phyloP scores from a whole-genome alignment of 2,329 filamentous ascomycete species.

The Penicillium sp. region DNA sequence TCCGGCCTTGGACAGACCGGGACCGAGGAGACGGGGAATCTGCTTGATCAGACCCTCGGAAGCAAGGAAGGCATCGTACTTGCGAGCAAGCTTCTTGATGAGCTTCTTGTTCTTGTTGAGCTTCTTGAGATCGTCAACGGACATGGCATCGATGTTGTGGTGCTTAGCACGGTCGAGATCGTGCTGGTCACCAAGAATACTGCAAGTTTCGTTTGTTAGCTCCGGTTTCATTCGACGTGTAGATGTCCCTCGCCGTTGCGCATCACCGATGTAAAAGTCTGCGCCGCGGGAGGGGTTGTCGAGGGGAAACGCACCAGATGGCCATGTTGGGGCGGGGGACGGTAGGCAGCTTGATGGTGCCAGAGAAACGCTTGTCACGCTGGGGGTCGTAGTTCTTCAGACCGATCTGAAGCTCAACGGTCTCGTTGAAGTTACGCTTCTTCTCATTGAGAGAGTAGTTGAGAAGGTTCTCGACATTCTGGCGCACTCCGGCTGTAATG shows the following conservation, averaged over 20 bases:
- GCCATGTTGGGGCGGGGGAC: conserved; percentile 88
- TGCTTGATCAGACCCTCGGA: conserved; percentile 99
- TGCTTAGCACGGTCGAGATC: conserved; percentile 99
- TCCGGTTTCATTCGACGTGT: background rate
- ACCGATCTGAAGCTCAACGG: conserved; percentile 78
- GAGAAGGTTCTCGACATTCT: conserved; percentile 88
- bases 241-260: background rate
- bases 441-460: conserved; percentile 93
- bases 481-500: conserved; percentile 77
- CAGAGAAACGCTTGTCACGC: conserved; percentile 99
- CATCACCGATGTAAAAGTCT: background rate
- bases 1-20: conserved; percentile 97
- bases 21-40: conserved; percentile 98
- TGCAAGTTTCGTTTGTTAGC: conserved; percentile 31
- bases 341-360: conserved; percentile 91
- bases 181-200: conserved; percentile 88
- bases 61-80: conserved; percentile 99
- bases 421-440: conserved; percentile 98
- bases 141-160: conserved; percentile 98
- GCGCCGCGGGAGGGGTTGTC: background rate
- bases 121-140: conserved; percentile 98
- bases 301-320: conserved; percentile 62
- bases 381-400: conserved; percentile 99
- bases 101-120: conserved; percentile 99
- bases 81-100: conserved; percentile 99